A percentile compares a stretch with the other conserved stretches of the same genome.
Evolutionary conservation across 2,329 filamentous ascomycete genomes (phyloP).

Genomic region (Chrysoporthe deuterocubensis): DNA sequence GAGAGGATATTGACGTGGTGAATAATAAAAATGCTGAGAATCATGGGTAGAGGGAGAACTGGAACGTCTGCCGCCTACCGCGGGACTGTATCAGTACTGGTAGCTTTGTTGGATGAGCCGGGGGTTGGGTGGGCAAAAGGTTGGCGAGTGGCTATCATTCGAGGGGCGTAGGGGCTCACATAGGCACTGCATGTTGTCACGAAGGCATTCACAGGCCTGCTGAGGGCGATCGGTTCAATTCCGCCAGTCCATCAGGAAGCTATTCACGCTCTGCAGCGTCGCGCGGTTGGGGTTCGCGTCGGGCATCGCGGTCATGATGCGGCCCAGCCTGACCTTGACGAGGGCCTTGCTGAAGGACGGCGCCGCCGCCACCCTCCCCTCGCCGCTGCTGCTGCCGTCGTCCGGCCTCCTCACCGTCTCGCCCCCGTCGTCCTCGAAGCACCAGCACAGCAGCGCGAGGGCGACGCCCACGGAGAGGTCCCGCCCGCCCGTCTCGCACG

Average conservation of each 20-base stretch:
- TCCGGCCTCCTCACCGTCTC: constrained; percentile 35
- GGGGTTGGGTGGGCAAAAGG: no score
- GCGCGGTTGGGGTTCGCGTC: constrained; percentile 82
- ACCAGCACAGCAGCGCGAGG: constrained; percentile 75
- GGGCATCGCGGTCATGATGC: constrained; percentile 78
- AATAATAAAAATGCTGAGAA: no score
- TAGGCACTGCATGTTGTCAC: no score
- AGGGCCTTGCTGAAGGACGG: constrained; percentile 68
- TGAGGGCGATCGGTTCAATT: constrained; percentile 4
- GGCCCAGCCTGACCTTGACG: constrained; percentile 78
- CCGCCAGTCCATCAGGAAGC: constrained; percentile 74
- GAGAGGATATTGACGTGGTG: no score
- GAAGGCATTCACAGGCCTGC: background rate
- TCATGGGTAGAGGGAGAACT: no score
- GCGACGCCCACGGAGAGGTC: constrained; percentile 81
- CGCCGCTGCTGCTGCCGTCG: constrained; percentile 28
- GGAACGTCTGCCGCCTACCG: no score
- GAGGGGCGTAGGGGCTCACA: no score
- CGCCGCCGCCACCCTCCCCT: background rate
- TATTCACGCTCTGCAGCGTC: constrained; percentile 90
- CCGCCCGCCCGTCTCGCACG: constrained; percentile 72
- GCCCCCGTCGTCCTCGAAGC: constrained; percentile 67
- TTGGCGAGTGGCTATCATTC: no score
- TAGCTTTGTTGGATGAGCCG: no score
- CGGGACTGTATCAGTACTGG: no score